phyloP scores from a whole-genome alignment of 1,284 basidiomycete species.

The Pascua guehoae region DNA sequence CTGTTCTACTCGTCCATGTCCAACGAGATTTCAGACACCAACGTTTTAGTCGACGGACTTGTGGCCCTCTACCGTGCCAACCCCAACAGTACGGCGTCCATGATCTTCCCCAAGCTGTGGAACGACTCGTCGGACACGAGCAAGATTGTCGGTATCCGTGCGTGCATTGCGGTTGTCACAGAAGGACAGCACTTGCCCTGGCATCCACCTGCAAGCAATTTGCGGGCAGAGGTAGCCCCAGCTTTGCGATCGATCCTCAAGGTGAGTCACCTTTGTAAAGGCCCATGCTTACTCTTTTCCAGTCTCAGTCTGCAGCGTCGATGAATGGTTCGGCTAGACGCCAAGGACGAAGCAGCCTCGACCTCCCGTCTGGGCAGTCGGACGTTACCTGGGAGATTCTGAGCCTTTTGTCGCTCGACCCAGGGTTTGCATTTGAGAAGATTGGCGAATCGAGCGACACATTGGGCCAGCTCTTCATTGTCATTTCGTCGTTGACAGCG shows the following conservation, averaged over 20 bases:
- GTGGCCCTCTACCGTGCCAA: conserved; percentile 68
- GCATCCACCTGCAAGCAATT: conserved; percentile 19
- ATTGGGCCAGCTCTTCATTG: conserved; percentile 20
- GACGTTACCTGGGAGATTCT: conserved; percentile 35
- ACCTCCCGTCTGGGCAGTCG: conserved; percentile 18
- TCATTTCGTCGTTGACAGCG: conserved; percentile 28
- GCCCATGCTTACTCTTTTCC: background rate
- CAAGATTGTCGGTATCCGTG: conserved; percentile 72
- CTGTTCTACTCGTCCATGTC: conserved; percentile 34
- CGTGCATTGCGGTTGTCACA: conserved; percentile 57
- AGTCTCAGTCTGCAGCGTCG: conserved; percentile 5
- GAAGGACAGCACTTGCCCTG: conserved; percentile 38
- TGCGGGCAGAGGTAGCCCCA: conserved; percentile 25
- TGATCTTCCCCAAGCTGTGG: conserved; percentile 64
- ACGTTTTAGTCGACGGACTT: conserved; percentile 70
- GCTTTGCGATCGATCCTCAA: conserved; percentile 31
- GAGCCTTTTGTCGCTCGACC: conserved; percentile 27
- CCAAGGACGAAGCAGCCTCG: conserved; percentile 13
- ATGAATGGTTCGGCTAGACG: conserved; percentile 9
- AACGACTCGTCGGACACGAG: conserved; percentile 72
- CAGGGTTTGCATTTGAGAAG: conserved; percentile 26
- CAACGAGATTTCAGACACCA: conserved; percentile 64
- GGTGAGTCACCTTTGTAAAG: conserved; percentile 18
- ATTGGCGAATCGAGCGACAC: conserved; percentile 20
- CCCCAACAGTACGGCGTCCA: conserved; percentile 59